phyloP scores from a whole-genome alignment of 768 basidiomycete genomes.

The Multifurca ochricompacta region DNA sequence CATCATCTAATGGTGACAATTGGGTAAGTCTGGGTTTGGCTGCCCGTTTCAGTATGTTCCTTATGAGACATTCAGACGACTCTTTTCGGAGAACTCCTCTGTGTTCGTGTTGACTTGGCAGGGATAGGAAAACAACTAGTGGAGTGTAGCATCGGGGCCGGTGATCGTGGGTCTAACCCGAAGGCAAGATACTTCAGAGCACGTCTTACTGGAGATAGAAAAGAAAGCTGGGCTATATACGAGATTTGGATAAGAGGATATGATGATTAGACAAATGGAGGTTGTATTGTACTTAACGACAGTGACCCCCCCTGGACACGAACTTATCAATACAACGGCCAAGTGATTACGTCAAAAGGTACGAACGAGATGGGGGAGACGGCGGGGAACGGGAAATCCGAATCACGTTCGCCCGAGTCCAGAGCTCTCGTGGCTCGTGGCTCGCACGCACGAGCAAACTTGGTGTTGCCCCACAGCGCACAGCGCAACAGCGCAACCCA shows the following conservation, averaged over 20 bases:
- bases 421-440: no score
- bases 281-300: no score
- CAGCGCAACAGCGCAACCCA: no score
- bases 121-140: not conserved
- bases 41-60: not conserved
- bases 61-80: not conserved
- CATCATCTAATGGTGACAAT: slow-evolving; percentile 26
- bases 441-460: no score
- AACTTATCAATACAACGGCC: no score
- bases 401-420: no score
- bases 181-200: slow-evolving; percentile 28
- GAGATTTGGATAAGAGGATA: slow-evolving; percentile 35
- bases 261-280: slow-evolving; percentile 13
- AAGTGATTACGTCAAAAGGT: slow-evolving; percentile 6
- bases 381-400: not conserved
- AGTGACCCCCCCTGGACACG: no score
- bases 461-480: not conserved
- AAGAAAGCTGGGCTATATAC: slow-evolving; percentile 31
- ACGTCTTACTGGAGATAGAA: slow-evolving; percentile 24
- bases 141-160: slow-evolving; percentile 4
- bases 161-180: not conserved
- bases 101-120: slow-evolving; percentile 2
- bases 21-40: slow-evolving; percentile 28
- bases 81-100: not conserved
- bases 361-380: no score